Evolutionary conservation across 345 rosid species (phyloP), one percentile per base, ranked within the genome.

Genomic region (Euphorbia lathyris): DNA sequence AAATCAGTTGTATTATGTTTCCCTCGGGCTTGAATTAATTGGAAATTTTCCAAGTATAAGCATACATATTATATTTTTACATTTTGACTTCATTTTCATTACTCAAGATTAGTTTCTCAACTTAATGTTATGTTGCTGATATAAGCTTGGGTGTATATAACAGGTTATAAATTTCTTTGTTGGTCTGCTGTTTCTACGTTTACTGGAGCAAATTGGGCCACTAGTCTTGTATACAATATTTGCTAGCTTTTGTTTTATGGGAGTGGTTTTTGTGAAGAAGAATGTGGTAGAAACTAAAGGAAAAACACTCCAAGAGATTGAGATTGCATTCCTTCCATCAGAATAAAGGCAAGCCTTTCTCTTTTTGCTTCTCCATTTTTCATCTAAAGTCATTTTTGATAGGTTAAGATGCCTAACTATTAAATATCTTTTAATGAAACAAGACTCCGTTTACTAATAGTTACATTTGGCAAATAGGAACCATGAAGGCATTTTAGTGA

Each of bases 91-190:
- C n/a, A 8, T n/a, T 42, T 34, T n/a, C 7, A 32, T 8, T 22
- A 6, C 29, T 36, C 57, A 3, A 16, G 2, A 42, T 57, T n/a
- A 14, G 6, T 23, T 58, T 47, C 65, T 48, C 58, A 36, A 66
- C 25, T 17, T 42, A 22, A 11, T 66, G 45, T 45, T 11, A 40
- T 51, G 12, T 17, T 63, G 48, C 70, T 70, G 61, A 74, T 56
- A 29, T 34, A 53, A 9, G 20, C 55, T 65, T 56, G 17, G 51
- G 42, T 50, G 22, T 73, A 11, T 81, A 53, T 65, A 58, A 79
- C 95, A 94, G 97, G 86, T 88, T 38, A 77, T 94, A 74, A 94
- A 94, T 85, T 94, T 94, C 82, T 89, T 88, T 38, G 87, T 94
- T 40, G 98, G 98, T 57, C 83, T 91, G 69, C 77, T 94, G 65